A percentile compares a stretch with the other conserved stretches of the same genome.
Conservation (phyloP, 2,329 filamentous ascomycete genomes). For the Diaporthe vexans region DNA sequence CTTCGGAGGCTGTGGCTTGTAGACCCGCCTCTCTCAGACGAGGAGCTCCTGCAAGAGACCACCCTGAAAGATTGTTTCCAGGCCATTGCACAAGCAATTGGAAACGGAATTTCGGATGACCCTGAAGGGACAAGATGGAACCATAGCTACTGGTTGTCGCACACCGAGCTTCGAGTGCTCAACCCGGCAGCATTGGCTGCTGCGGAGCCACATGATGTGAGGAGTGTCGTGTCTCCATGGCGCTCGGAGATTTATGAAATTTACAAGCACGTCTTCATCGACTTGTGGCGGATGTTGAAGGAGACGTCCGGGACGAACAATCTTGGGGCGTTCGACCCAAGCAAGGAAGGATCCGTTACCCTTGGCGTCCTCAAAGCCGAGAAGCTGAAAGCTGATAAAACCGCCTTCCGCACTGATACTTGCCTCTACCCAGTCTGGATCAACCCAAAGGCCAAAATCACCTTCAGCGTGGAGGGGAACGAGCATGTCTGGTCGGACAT, state of each 20-base stretch:
- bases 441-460: slow-evolving; percentile 23
- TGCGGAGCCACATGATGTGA: slow-evolving; percentile 27
- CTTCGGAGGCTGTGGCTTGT: slow-evolving; percentile 42
- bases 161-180: slow-evolving; percentile 37
- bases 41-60: slow-evolving; percentile 34
- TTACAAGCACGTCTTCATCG: slow-evolving; percentile 43
- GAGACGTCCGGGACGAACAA: background rate
- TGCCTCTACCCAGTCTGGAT: slow-evolving; percentile 41
- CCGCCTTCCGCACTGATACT: slow-evolving; percentile 39
- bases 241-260: slow-evolving; percentile 40
- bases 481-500: slow-evolving; percentile 30
- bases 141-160: slow-evolving; percentile 38
- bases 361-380: slow-evolving; percentile 33
- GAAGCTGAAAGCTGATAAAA: slow-evolving; percentile 28
- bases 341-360: slow-evolving; percentile 36
- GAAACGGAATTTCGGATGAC: slow-evolving; percentile 32
- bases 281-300: slow-evolving; percentile 39
- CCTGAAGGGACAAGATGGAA: slow-evolving; percentile 31
- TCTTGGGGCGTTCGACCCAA: slow-evolving; percentile 38
- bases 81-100: slow-evolving; percentile 29
- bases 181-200: slow-evolving; percentile 16
- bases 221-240: slow-evolving; percentile 40
- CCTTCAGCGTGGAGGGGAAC: slow-evolving; percentile 3
- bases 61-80: slow-evolving; percentile 31
- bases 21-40: slow-evolving; percentile 36